Base-by-base conservation (phyloP, 192 early-diverging fungal genomes). In the Rhizoclosmatium globosum region DNA sequence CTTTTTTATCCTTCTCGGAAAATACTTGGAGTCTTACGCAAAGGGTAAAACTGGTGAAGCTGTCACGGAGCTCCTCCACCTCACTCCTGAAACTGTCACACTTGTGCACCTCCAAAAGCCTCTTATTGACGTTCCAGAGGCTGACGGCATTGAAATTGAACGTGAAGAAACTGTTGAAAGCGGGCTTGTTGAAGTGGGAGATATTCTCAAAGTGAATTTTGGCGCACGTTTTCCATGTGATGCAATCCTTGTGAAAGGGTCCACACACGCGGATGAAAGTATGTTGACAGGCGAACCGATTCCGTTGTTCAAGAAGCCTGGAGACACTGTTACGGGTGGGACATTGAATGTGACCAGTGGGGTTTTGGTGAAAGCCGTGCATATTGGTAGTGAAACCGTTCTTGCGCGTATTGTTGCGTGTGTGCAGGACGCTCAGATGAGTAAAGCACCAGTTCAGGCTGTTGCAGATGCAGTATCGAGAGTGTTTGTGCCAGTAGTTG, bases 401-500 rank as follows among this genome's bases (percentile, higher is more conserved):
- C 81, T 99, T 61, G 83, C 93, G 15, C 95, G 97, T 82, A 97
- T 99, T 79, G 94, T 98, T 6, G 85, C 89, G 50, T 82, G 98
- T 66, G 97, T 99, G 7, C 93, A 95, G 84, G 94, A 94, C 50
- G 98, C 98, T 21, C 98, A 99, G 83, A 94, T 93, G 3, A 92
- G 90, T 31, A 95, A 96, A 81, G 98, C 98, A 3, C 97, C 95
- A 2, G 97, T 99, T 81, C 97, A 99, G 85, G 95, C 88, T 3
- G 90, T 94, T 69, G 96, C 95, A 0, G 97, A 98, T 82, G 82
- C 81, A 11, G 89, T 99, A 3, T 91, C 95, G 4, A 92, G 91
- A 6, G 93, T 94, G 70, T 99, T 99, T 93, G 98, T 96, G 1
- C 98, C 98, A 0, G 76, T 84, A 0, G 94, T 99, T 1, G 88